Evolutionary conservation across 2,329 filamentous ascomycete species (phyloP).

Genomic region (Clarireedia hainanense): DNA sequence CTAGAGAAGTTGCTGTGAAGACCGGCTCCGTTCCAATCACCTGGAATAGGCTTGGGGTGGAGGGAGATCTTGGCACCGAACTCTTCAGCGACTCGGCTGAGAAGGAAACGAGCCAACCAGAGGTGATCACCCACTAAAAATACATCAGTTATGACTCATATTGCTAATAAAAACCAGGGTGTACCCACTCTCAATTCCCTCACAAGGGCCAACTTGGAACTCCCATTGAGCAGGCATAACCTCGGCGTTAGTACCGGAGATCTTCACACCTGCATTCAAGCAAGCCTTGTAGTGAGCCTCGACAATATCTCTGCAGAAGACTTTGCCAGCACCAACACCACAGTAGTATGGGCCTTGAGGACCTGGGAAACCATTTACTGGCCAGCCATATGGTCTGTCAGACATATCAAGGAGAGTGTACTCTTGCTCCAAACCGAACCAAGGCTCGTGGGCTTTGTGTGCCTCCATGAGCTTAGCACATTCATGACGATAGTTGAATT

Average conservation of each 20-base stretch:
- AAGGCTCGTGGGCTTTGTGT: conserved; percentile 75
- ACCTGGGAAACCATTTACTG: conserved; percentile 68
- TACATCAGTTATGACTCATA: conserved; percentile 17
- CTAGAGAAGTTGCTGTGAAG: conserved; percentile 93
- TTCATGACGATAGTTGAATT: conserved; percentile 96
- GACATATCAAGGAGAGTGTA: conserved; percentile 86
- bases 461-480: conserved; percentile 82
- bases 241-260: conserved; percentile 98
- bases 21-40: conserved; percentile 95
- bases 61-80: conserved; percentile 95
- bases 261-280: conserved; percentile 82
- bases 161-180: conserved; percentile 3
- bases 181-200: conserved; percentile 68
- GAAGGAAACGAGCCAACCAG: conserved; percentile 86
- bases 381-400: conserved; percentile 90
- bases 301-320: conserved; percentile 96
- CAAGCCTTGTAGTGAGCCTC: conserved; percentile 85
- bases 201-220: conserved; percentile 89
- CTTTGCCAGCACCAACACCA: conserved; percentile 94
- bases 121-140: conserved; percentile 82
- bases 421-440: conserved; percentile 98
- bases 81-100: conserved; percentile 88
- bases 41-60: conserved; percentile 89
- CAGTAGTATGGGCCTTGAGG: conserved; percentile 94
- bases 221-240: conserved; percentile 99